A percentile compares a stretch with the other conserved stretches of the same genome.
Evolutionary conservation across 495 filamentous ascomycete species (phyloP).

Genomic region (Ascodesmis nigricans): DNA sequence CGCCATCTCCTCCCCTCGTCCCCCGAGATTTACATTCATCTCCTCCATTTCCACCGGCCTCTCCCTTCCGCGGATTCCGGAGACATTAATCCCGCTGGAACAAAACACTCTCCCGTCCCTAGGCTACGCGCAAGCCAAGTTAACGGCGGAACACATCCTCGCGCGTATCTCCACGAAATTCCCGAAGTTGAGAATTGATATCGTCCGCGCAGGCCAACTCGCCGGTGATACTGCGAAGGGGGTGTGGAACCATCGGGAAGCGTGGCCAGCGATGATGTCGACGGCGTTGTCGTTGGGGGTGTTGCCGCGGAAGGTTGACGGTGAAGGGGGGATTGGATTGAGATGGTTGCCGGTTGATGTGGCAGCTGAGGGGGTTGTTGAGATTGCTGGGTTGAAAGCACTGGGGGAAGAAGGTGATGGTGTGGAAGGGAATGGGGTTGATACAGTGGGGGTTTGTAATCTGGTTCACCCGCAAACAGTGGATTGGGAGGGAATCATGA

Average conservation of each 20-base stretch:
- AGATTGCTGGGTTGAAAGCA: conserved; percentile 24
- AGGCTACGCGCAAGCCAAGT: conserved; percentile 41
- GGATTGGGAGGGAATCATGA: conserved; percentile 11
- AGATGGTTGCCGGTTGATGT: conserved; percentile 33
- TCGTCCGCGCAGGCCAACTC: conserved; percentile 38
- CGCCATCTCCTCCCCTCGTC: conserved; percentile 25
- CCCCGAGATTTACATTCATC: conserved; percentile 33
- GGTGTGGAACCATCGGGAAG: conserved; percentile 41
- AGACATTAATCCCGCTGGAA: conserved; percentile 28
- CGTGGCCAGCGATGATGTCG: conserved; percentile 36
- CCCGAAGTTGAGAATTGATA: no score
- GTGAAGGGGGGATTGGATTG: conserved; percentile 26
- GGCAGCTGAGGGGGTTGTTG: conserved; percentile 26
- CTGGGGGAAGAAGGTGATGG: background rate
- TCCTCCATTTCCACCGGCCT: conserved; percentile 34
- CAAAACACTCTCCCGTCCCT: conserved; percentile 29
- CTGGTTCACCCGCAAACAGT: conserved; percentile 2
- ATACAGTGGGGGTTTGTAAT: conserved; percentile 8
- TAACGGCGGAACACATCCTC: conserved; percentile 35
- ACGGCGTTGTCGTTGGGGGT: conserved; percentile 27
- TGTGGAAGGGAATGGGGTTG: conserved; percentile 7
- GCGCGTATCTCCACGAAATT: conserved; percentile 20
- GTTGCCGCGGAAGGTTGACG: conserved; percentile 27
- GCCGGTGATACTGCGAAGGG: conserved; percentile 32
- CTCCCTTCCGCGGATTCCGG: conserved; percentile 13